A percentile compares a stretch with the other conserved stretches of the same genome.
Conservation (phyloP, 2,329 filamentous ascomycete species). For the Fusarium austroafricanum region DNA sequence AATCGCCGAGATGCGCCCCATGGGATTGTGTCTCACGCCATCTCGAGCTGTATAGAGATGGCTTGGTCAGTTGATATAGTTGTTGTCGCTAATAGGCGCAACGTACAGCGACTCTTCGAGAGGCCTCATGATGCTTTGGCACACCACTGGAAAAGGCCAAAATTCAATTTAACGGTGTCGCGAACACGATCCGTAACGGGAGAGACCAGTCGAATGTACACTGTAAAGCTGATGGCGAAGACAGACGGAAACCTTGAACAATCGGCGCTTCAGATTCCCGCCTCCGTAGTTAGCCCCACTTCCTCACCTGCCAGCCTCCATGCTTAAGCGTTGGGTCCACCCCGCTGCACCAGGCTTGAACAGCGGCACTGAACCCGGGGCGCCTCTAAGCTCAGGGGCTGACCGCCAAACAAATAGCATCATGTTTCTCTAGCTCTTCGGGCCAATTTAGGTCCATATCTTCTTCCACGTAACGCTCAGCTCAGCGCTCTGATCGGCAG, state of each 20-base stretch:
- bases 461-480: conserved; percentile 5
- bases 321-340: neutral
- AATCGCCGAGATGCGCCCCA: conserved; percentile 67
- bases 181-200: neutral
- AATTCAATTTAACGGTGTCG: neutral
- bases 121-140: conserved; percentile 50
- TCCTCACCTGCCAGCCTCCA: no score
- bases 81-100: conserved; percentile 8
- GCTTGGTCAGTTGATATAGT: conserved; percentile 40
- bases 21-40: conserved; percentile 74
- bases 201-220: conserved; percentile 9
- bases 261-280: conserved; percentile 31
- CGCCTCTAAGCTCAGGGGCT: conserved; percentile 28
- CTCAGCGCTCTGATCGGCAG: neutral
- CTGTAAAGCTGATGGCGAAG: conserved; percentile 29
- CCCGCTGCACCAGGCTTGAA: conserved; percentile 4
- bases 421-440: neutral
- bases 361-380: conserved; percentile 7
- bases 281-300: conserved; percentile 35
- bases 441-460: neutral
- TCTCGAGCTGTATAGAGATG: conserved; percentile 63
- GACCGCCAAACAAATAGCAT: conserved; percentile 29
- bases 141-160: neutral
- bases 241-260: conserved; percentile 24
- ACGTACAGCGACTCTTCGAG: conserved; percentile 55